Conservation (phyloP, 2,329 filamentous ascomycete genomes). For the Epichloe typhina region DNA sequence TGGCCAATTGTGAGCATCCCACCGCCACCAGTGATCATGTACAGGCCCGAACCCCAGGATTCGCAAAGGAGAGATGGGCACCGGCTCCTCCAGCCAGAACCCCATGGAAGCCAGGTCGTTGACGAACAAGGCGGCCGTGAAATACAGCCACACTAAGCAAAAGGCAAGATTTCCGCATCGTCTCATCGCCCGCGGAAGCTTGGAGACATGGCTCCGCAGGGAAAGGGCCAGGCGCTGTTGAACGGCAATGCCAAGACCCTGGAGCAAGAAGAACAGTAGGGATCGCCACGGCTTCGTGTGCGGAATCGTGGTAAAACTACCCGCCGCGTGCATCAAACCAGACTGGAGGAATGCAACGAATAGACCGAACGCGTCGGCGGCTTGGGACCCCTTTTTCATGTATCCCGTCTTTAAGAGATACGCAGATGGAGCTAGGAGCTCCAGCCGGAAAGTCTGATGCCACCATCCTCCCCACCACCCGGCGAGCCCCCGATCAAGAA, state of each 20-base stretch:
- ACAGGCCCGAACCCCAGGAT: constrained; percentile 48
- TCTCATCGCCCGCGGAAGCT: constrained; percentile 31
- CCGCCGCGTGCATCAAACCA: constrained; percentile 56
- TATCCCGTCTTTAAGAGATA: constrained; percentile 30
- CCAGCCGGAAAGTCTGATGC: constrained; percentile 79
- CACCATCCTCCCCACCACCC: constrained; percentile 81
- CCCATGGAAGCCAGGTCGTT: constrained; percentile 66
- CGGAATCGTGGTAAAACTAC: constrained; percentile 53
- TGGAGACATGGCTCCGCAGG: constrained; percentile 20
- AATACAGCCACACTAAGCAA: constrained; percentile 52
- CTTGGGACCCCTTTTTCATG: constrained; percentile 19
- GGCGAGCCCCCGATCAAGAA: constrained; percentile 57
- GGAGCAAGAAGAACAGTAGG: constrained; percentile 56
- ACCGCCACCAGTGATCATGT: constrained; percentile 55
- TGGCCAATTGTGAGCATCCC: constrained; percentile 39
- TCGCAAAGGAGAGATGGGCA: constrained; percentile 63
- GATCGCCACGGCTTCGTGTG: constrained; percentile 37
- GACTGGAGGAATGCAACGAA: constrained; percentile 45
- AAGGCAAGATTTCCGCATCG: constrained; percentile 47
- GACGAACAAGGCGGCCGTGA: constrained; percentile 50
- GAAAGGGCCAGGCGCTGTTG: constrained; percentile 33
- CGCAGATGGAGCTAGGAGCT: constrained; percentile 48
- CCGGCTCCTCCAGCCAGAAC: constrained; percentile 68
- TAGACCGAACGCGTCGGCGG: constrained; percentile 16
- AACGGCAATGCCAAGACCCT: constrained; percentile 50